Conservation (phyloP, 169 alveolate genomes). For the Plasmodium malariae region DNA sequence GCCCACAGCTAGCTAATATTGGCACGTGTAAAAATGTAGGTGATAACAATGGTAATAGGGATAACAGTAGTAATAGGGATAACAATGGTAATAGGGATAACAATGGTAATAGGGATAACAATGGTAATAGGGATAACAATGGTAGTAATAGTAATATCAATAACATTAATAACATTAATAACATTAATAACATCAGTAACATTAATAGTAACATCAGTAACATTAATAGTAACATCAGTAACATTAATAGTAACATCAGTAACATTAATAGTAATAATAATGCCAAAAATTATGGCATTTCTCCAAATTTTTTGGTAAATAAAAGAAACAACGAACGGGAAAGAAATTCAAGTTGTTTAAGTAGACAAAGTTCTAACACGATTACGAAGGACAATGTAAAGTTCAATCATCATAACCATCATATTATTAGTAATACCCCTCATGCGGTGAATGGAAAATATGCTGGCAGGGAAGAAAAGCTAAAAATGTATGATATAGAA, state of each 20-base stretch:
- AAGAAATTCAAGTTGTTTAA: slow-evolving; percentile 62
- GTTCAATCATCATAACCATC: slow-evolving; percentile 20
- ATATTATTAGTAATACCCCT: neutral
- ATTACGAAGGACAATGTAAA: slow-evolving; percentile 42
- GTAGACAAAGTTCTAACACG: slow-evolving; percentile 43
- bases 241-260: too few species aligned
- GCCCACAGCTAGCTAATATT: neutral
- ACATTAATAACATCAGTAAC: too few species aligned
- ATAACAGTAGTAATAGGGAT: too few species aligned
- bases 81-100: too few species aligned
- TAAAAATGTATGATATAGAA: slow-evolving; percentile 36
- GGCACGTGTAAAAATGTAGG: neutral
- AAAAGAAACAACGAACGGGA: slow-evolving; percentile 60
- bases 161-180: too few species aligned
- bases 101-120: too few species aligned
- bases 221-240: too few species aligned
- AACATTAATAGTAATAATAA: neutral
- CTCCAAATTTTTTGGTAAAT: slow-evolving; percentile 24
- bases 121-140: too few species aligned
- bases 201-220: too few species aligned
- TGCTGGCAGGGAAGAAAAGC: neutral
- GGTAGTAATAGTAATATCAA: too few species aligned
- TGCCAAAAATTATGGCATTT: neutral
- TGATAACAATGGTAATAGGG: too few species aligned
- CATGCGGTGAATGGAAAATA: slow-evolving; percentile 42